Percentiles rank a stretch among this genome's conserved stretches.
Evolutionary conservation across 495 filamentous ascomycete species (phyloP).

Genomic region (Parathielavia appendiculata): DNA sequence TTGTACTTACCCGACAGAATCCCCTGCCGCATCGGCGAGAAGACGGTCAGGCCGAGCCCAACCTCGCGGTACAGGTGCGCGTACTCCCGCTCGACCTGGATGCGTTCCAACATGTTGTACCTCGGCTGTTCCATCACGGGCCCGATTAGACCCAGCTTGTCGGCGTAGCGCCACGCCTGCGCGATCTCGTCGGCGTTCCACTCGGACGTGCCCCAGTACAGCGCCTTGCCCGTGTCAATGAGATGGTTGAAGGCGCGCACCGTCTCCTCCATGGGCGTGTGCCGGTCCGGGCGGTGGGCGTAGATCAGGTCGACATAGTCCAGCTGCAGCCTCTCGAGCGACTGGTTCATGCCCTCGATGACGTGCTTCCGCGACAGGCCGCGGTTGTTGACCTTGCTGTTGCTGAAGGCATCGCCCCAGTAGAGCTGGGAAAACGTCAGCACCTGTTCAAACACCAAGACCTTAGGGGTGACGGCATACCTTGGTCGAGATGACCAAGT

Average conservation of each 20-base stretch:
- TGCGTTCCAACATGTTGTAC: conserved; percentile 53
- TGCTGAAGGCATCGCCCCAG: conserved; percentile 56
- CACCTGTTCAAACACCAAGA: background rate
- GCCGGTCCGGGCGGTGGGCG: conserved; percentile 67
- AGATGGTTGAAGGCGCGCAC: conserved; percentile 72
- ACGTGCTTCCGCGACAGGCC: conserved; percentile 71
- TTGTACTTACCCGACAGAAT: conserved; percentile 82
- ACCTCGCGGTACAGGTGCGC: conserved; percentile 56
- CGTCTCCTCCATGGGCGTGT: conserved; percentile 71
- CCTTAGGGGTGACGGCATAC: background rate
- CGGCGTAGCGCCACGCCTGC: conserved; percentile 50
- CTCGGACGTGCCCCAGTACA: conserved; percentile 65
- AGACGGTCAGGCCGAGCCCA: conserved; percentile 67
- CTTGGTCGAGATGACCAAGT: conserved; percentile 68
- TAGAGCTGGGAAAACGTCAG: conserved; percentile 37
- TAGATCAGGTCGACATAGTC: conserved; percentile 69
- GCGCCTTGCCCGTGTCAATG: conserved; percentile 59
- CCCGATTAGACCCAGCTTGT: conserved; percentile 53
- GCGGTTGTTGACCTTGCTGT: conserved; percentile 46
- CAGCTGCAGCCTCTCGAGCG: conserved; percentile 58
- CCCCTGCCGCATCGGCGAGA: conserved; percentile 66
- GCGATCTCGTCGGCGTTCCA: conserved; percentile 53
- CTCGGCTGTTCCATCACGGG: conserved; percentile 54
- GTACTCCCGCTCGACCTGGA: conserved; percentile 60
- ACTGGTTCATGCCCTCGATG: conserved; percentile 59